These are phyloP conservation scores for Elongisporangium anandrum DNA, from an alignment of 352 stramenopile genomes.

Conservation along the genomic window DNA sequence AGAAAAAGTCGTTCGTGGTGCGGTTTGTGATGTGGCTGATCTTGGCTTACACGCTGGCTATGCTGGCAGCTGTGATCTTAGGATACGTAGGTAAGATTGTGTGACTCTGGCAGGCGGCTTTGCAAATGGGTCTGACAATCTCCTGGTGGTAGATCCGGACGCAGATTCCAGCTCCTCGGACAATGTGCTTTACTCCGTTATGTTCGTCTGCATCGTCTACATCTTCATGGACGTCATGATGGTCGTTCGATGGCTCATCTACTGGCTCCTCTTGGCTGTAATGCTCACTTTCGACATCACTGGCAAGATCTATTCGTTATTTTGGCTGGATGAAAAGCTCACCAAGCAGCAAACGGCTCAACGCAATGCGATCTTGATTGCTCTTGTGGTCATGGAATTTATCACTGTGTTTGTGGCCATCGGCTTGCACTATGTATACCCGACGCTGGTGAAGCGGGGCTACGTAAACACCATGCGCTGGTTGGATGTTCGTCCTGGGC, in stretches of 20 bases:
- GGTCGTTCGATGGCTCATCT: constrained; percentile 51
- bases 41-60: constrained; percentile 28
- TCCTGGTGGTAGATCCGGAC: constrained; percentile 2
- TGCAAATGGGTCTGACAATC: too few species aligned
- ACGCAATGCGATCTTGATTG: constrained; percentile 18
- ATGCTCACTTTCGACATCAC: constrained; percentile 21
- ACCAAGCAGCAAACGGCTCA: constrained; percentile 10
- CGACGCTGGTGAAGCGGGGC: constrained; percentile 28
- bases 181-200: constrained; percentile 6
- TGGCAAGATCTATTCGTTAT: constrained; percentile 8
- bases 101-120: too few species aligned
- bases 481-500: constrained; percentile 22
- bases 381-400: constrained; percentile 30
- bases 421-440: constrained; percentile 47
- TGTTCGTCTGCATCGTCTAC: constrained; percentile 13
- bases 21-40: constrained; percentile 30
- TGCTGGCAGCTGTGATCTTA: constrained; percentile 16
- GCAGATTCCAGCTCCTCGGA: constrained; percentile 6
- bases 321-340: constrained; percentile 5
- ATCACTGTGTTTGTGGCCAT: constrained; percentile 44
- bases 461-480: constrained; percentile 27
- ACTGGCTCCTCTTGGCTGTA: constrained; percentile 43
- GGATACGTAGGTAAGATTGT: constrained; percentile 6
- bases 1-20: constrained; percentile 29
- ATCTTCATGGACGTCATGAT: constrained; percentile 29